phyloP scores from a whole-genome alignment of 2,329 filamentous ascomycete genomes.

The Talaromyces sp. region DNA sequence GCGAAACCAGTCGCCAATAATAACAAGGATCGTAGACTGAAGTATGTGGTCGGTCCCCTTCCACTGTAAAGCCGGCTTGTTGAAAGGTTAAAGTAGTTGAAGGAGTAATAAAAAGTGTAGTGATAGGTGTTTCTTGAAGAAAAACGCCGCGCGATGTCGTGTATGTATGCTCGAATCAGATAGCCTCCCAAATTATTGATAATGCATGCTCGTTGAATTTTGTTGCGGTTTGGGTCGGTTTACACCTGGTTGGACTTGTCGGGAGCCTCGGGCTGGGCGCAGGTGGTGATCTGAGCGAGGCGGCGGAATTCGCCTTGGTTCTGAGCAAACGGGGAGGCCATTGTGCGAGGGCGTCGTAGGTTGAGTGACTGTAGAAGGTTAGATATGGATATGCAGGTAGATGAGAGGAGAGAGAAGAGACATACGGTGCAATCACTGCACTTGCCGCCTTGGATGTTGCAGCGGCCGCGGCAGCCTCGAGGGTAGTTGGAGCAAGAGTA shows the following conservation, averaged over 20 bases:
- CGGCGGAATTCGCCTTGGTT: conserved; percentile 20
- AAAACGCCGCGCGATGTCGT: conserved; percentile 21
- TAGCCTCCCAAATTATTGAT: conserved; percentile 18
- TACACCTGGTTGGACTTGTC: conserved; percentile 21
- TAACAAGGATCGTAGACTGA: not conserved
- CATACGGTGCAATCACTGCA: conserved; percentile 48
- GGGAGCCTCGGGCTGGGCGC: conserved; percentile 11
- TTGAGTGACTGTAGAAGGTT: conserved; percentile 16
- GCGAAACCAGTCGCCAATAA: conserved; percentile 14
- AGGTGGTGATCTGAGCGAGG: conserved; percentile 14
- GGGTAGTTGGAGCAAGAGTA: conserved; percentile 51
- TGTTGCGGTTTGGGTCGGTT: not conserved
- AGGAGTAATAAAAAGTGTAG: not conserved
- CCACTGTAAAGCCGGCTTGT: conserved; percentile 9
- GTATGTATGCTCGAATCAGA: conserved; percentile 19
- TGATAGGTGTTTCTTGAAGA: not conserved
- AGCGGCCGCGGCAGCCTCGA: conserved; percentile 49
- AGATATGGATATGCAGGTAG: not conserved
- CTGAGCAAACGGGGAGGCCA: conserved; percentile 20
- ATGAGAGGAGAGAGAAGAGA: conserved; percentile 22
- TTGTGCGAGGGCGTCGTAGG: conserved; percentile 18
- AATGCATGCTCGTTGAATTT: conserved; percentile 11
- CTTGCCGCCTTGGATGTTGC: conserved; percentile 44
- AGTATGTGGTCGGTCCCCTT: not conserved
- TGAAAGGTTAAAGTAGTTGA: not conserved